Base-by-base conservation (phyloP, 176 grass and related monocot genomes). In the Bolboschoenus planiculmis region DNA sequence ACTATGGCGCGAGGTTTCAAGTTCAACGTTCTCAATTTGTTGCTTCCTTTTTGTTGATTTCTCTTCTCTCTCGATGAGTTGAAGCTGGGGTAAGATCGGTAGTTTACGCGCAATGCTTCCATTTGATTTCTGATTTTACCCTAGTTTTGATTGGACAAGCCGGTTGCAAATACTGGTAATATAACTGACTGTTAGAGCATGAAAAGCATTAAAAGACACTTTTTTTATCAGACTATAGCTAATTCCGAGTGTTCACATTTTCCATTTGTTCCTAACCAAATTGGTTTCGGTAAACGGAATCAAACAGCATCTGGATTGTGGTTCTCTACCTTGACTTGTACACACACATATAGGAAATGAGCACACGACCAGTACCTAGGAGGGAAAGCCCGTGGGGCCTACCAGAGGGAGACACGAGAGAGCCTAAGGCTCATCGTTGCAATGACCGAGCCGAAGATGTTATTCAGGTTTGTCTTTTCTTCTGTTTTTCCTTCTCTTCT, bases 381-480 rank as follows among this genome's bases (percentile, higher is more conserved):
- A 70, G 89, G 78, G 89, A 93, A 75, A 93, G 96, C 68, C 96
- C 92, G 0, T 98, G 96, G 92, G 90, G 96, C 2, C 88, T 91
- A 70, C 96, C 87, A n/a, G 96, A 98, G 83, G 92, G 90, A 3
- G 95, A 98, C 60, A 98, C 79, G 16, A 81, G 92, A 59, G 82
- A 93, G 78, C 96, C 92, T 35, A 83, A 88, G 82, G 90, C 92
- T 18, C 96, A 98, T 74, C 91, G 96, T 84, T 93, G 92, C 87
- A 98, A 98, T 40, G 92, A 98, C 78, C 90, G 95, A 57, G 85
- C 68, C 7, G 95, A 98, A 79, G 96, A 98, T 80, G 89, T 93
- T 55, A 84, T 98, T 83, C 96, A 95, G 90, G 92, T 95, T 56
- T 84, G 3, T 31, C 58, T 74, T 51, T 46, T 43, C 37, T 76